Evolutionary conservation across 108 stramenopile genomes (phyloP), one percentile per base, ranked within the genome.

Genomic region (Stephanodiscus triporus): DNA sequence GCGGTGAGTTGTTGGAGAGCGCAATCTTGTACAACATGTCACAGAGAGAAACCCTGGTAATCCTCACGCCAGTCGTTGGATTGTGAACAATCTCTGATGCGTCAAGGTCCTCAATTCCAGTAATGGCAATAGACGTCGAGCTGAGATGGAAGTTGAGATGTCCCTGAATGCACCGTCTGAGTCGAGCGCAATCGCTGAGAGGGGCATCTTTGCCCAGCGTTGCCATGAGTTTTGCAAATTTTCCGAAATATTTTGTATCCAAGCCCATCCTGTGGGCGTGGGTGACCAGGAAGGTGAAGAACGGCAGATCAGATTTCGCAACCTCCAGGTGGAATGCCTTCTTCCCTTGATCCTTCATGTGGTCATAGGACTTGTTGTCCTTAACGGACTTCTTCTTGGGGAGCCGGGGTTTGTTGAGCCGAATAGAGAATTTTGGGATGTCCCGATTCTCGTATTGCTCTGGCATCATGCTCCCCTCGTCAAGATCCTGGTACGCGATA

Each of bases 271-370:
- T 60, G 22, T 60, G 58, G 17, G 58, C 58, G 29, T 17, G 19
- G 16, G 5, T 26, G 19, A 9, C 22, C 58, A 60, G 22, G 58
- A 60, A 36, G 19, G 17, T 8, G 58, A 60, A 60, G 13, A 24
- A 23, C 23, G 17, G 6, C 8, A 22, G 23, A 5, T 22, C 26
- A 26, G 20, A 30, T 26, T 22, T 60, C 7, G 58, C 58, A 2
- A 60, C 58, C 58, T 60, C 58, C 16, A 60, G n/a, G 22, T 60
- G 58, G 13, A 60, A 24, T 4, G 34, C 58, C 58, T 60, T 60
- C 13, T 60, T 60, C 9, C 58, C 58, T 4, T 60, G 58, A 6
- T 60, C 58, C 4, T 8, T 3, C 6, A 22, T n/a, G 32, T 23
- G 29, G 13, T 60, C 58, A 10, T n/a, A 17, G 4, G 20, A 2